Evolutionary conservation across 768 basidiomycete genomes (phyloP).

Genomic region (Boletus pseudo-olivaceus): DNA sequence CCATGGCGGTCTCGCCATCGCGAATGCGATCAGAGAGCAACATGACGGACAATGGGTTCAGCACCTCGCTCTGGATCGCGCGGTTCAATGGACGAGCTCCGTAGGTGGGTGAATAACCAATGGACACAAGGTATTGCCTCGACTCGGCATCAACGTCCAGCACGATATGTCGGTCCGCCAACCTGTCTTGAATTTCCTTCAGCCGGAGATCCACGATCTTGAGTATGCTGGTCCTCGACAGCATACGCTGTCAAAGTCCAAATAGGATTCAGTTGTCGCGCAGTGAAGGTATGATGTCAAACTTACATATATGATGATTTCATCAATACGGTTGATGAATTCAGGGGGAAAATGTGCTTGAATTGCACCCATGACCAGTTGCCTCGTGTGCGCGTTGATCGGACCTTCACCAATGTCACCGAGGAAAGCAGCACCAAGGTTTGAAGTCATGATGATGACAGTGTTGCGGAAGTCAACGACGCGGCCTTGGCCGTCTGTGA

Average conservation of each 20-base stretch:
- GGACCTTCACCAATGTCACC: slow-evolving; percentile 73
- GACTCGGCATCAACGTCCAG: slow-evolving; percentile 74
- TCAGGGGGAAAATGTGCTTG: slow-evolving; percentile 88
- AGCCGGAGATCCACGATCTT: slow-evolving; percentile 89
- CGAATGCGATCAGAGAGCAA: slow-evolving; percentile 79
- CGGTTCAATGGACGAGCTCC: slow-evolving; percentile 92
- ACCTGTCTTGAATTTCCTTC: slow-evolving; percentile 78
- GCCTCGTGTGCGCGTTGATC: slow-evolving; percentile 55
- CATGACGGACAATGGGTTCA: slow-evolving; percentile 86
- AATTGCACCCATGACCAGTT: slow-evolving; percentile 76
- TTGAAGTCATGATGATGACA: slow-evolving; percentile 93
- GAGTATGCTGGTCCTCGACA: slow-evolving; percentile 73
- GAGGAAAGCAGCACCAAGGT: slow-evolving; percentile 76
- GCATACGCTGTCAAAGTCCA: slow-evolving; percentile 53
- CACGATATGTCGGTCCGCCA: slow-evolving; percentile 75
- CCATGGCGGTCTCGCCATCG: slow-evolving; percentile 73
- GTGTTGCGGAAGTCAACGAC: slow-evolving; percentile 86
- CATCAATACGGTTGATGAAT: slow-evolving; percentile 88
- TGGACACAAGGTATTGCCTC: slow-evolving; percentile 69
- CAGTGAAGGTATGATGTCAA: not conserved
- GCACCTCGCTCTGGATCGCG: slow-evolving; percentile 85
- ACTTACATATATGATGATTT: slow-evolving; percentile 67
- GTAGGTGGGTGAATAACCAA: slow-evolving; percentile 78
- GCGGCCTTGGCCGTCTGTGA: slow-evolving; percentile 92
- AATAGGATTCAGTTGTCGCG: slow-evolving; percentile 26